Conservation (phyloP, 345 rosid genomes). For the Punica granatum region DNA sequence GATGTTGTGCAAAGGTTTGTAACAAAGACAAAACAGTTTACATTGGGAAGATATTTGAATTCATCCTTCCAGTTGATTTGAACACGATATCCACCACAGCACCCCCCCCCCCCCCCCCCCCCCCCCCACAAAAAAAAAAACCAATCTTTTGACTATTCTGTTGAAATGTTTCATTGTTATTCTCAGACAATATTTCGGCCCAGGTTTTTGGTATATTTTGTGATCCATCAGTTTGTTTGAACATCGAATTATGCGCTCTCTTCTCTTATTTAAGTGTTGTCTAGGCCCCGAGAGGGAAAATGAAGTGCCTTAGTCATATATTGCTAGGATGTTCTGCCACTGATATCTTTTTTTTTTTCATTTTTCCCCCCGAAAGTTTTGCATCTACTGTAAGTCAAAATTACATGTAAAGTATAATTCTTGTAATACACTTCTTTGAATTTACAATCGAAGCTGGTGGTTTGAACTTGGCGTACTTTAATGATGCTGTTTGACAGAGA, state of each 20-base stretch:
- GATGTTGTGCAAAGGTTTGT: constrained; percentile 82
- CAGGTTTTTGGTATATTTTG: background rate
- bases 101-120: no score
- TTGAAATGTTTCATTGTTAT: background rate
- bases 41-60: background rate
- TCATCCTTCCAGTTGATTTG: background rate
- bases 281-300: background rate
- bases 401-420: background rate
- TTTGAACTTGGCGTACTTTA: background rate
- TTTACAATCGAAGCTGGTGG: background rate
- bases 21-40: constrained; percentile 5
- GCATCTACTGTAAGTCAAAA: background rate
- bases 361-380: background rate
- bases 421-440: background rate
- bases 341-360: background rate
- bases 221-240: background rate
- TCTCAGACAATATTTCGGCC: background rate
- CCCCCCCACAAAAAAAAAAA: no score
- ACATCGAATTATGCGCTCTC: background rate
- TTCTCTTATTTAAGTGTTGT: background rate
- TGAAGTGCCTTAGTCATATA: background rate
- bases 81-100: background rate
- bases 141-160: background rate
- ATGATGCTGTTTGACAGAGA: background rate
- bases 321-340: background rate